These are phyloP conservation scores for Mycena indigotica DNA, from an alignment of 768 basidiomycete genomes.

Conservation along the genomic window DNA sequence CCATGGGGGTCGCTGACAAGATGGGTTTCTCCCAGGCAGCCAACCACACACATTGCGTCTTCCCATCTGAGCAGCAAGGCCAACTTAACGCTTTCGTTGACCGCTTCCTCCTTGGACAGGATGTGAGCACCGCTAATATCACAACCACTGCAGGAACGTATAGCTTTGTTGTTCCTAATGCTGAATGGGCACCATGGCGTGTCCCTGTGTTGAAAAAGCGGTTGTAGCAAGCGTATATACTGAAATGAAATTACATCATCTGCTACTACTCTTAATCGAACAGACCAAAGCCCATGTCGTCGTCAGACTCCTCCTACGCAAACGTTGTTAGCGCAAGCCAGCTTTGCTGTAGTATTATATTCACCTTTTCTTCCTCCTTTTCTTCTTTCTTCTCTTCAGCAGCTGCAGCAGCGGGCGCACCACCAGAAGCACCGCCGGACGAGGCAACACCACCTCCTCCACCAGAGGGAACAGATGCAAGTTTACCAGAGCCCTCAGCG, in stretches of 20 bases:
- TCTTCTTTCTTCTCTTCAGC: constrained; percentile 83
- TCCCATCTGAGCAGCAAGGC: constrained; percentile 48
- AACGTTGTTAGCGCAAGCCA: constrained; percentile 3
- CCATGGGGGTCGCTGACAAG: constrained; percentile 45
- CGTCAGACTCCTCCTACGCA: constrained; percentile 86
- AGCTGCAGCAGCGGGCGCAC: constrained; percentile 60
- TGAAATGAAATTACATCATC: too few species aligned
- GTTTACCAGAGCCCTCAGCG: constrained; percentile 87
- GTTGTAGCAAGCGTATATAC: too few species aligned
- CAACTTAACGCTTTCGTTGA: constrained; percentile 56
- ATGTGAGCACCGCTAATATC: constrained; percentile 48
- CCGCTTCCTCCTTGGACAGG: constrained; percentile 54
- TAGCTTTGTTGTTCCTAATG: constrained; percentile 12
- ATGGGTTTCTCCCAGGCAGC: constrained; percentile 60
- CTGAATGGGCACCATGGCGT: constrained; percentile 19
- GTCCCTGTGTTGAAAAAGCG: constrained; percentile 5
- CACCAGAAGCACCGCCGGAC: constrained; percentile 55
- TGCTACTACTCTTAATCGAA: constrained; percentile 78
- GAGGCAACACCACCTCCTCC: constrained; percentile 77
- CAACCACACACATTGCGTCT: constrained; percentile 56
- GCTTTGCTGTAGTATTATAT: constrained; percentile 30
- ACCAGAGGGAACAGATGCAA: constrained; percentile 96
- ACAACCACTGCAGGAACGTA: constrained; percentile 40
- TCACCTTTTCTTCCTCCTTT: constrained; percentile 87
- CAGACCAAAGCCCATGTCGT: constrained; percentile 99